These are phyloP conservation scores for Amborella trichopoda DNA, from an alignment of 164 flowering plant species.

Conservation along the genomic window DNA sequence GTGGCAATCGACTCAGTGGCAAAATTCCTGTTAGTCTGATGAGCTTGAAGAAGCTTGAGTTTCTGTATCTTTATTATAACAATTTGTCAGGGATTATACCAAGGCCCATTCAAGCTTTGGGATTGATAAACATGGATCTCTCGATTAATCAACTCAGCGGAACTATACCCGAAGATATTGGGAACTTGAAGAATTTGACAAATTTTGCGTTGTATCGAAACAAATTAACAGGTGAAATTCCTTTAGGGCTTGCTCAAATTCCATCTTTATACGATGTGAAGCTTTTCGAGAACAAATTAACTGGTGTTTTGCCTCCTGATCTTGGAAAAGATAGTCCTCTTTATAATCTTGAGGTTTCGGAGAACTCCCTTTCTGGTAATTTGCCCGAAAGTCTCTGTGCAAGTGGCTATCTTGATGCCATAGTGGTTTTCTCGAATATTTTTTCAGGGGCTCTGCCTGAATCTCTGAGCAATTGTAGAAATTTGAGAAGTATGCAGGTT, in stretches of 20 bases:
- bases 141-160: slow-evolving; percentile 51
- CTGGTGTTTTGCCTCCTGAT: slow-evolving; percentile 36
- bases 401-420: slow-evolving; percentile 13
- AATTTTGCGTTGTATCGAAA: slow-evolving; percentile 26
- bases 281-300: slow-evolving; percentile 26
- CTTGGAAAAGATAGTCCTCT: slow-evolving; percentile 28
- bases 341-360: slow-evolving; percentile 18
- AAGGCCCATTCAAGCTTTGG: slow-evolving; percentile 14
- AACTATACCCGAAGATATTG: slow-evolving; percentile 43
- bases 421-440: slow-evolving; percentile 38
- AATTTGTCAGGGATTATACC: slow-evolving; percentile 55
- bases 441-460: slow-evolving; percentile 47
- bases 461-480: slow-evolving; percentile 41
- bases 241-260: slow-evolving; percentile 19
- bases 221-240: slow-evolving; percentile 36
- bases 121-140: slow-evolving; percentile 38
- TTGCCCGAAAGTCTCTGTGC: slow-evolving; percentile 35
- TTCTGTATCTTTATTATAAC: slow-evolving; percentile 32
- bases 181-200: slow-evolving; percentile 25
- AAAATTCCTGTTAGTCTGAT: slow-evolving; percentile 42
- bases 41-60: slow-evolving; percentile 32
- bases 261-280: slow-evolving; percentile 14
- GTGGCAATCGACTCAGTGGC: slow-evolving; percentile 34
- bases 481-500: slow-evolving; percentile 24
- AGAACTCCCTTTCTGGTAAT: slow-evolving; percentile 27